Percentiles rank a stretch among this genome's conserved stretches.
phyloP scores from a whole-genome alignment of 371 early-diverging fungal genomes.

The Haplosporangium sp. region DNA sequence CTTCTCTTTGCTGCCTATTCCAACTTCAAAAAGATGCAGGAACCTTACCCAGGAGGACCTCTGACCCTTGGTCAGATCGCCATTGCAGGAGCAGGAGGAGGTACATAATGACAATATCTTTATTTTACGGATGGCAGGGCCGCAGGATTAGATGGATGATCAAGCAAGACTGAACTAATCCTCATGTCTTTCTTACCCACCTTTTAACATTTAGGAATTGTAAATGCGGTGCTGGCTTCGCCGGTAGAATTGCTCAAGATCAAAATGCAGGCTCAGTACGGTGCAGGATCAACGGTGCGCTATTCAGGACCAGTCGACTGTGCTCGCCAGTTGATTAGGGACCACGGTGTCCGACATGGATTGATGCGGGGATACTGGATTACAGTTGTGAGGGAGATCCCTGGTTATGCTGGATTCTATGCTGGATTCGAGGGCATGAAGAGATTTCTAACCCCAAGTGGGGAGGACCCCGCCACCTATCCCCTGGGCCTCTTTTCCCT shows the following conservation, averaged over 20 bases:
- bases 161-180: neutral
- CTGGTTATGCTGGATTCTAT: constrained; percentile 88
- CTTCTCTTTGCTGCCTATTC: constrained; percentile 85
- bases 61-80: constrained; percentile 70
- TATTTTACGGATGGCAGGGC: neutral
- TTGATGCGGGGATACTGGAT: constrained; percentile 85
- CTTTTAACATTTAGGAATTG: constrained; percentile 57
- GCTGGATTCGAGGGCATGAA: constrained; percentile 82
- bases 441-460: constrained; percentile 61
- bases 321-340: constrained; percentile 68
- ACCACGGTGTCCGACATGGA: constrained; percentile 76
- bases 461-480: constrained; percentile 59
- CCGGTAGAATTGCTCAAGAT: constrained; percentile 89
- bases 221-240: constrained; percentile 79
- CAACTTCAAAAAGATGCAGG: constrained; percentile 63
- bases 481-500: constrained; percentile 60
- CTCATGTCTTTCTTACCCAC: neutral
- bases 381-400: constrained; percentile 82
- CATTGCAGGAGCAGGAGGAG: constrained; percentile 83
- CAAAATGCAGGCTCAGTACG: constrained; percentile 82
- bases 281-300: constrained; percentile 43
- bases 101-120: constrained; percentile 33
- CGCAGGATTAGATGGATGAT: too few relatives aligned
- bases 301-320: constrained; percentile 76
- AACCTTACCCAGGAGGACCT: constrained; percentile 48